These are phyloP conservation scores for Rhytidiadelphus loreus DNA, from an alignment of 225 moss, liverwort and hornwort species.

Conservation along the genomic window DNA sequence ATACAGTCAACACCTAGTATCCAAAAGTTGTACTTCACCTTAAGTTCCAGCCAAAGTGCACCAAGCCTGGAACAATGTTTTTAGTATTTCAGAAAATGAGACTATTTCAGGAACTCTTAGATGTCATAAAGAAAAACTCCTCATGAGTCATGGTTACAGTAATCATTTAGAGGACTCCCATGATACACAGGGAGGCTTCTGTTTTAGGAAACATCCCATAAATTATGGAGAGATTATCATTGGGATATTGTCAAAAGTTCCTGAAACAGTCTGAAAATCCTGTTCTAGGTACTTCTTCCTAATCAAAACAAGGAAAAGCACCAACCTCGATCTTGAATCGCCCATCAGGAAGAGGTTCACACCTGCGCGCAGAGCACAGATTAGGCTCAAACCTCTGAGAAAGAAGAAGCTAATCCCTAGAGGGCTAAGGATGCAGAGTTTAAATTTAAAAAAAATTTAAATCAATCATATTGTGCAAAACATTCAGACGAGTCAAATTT, in stretches of 20 bases:
- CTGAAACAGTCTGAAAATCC: not conserved
- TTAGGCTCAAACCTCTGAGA: not conserved
- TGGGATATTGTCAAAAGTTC: not conserved
- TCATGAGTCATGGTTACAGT: not conserved
- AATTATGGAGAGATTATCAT: not conserved
- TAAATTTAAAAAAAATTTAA: not conserved
- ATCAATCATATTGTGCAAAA: not conserved
- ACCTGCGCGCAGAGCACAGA: slow-evolving; percentile 35
- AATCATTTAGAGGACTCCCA: not conserved
- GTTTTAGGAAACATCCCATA: not conserved
- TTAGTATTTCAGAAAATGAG: not conserved
- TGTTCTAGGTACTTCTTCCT: not conserved
- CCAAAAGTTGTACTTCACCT: not conserved
- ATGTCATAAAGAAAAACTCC: not conserved
- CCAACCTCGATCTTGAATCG: slow-evolving; percentile 78
- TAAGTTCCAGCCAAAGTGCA: not conserved
- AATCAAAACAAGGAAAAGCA: not conserved
- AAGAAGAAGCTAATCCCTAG: not conserved
- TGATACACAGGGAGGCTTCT: not conserved
- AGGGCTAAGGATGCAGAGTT: not conserved
- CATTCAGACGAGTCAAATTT: not conserved
- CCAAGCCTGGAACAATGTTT: not conserved
- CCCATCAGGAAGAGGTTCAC: slow-evolving; percentile 72
- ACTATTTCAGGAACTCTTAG: not conserved
- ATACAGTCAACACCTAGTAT: not conserved